phyloP scores from a whole-genome alignment of 1,139 yeast species.

The Zygosaccharomyces sapae region DNA sequence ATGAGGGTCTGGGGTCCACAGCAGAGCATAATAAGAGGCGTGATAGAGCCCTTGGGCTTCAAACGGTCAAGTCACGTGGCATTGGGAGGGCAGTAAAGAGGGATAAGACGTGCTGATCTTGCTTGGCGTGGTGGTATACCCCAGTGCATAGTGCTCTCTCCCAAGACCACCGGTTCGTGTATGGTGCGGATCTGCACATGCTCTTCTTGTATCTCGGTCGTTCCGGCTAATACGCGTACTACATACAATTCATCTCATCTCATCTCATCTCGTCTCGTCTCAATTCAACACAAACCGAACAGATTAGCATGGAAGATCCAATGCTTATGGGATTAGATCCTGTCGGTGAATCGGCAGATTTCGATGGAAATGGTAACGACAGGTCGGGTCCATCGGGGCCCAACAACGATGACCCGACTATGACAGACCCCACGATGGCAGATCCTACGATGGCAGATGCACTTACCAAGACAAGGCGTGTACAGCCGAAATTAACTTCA shows the following conservation, averaged over 20 bases:
- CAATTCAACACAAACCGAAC: background rate
- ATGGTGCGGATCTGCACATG: no score
- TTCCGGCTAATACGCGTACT: background rate
- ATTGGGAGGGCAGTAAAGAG: background rate
- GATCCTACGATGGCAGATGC: slow-evolving; percentile 25
- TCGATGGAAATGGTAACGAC: background rate
- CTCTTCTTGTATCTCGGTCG: background rate
- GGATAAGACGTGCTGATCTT: no score
- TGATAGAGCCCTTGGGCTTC: background rate
- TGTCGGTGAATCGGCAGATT: background rate
- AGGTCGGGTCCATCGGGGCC: background rate
- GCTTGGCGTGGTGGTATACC: no score
- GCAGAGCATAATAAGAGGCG: no score
- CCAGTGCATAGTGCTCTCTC: no score
- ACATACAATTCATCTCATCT: background rate
- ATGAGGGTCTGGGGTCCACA: background rate
- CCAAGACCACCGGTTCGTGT: no score
- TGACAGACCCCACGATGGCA: slow-evolving; percentile 24
- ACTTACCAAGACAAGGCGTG: slow-evolving; percentile 20
- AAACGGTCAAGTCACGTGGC: background rate
- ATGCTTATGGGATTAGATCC: slow-evolving; percentile 4
- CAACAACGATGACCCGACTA: slow-evolving; percentile 9
- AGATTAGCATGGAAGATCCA: slow-evolving; percentile 5
- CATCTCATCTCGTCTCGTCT: background rate
- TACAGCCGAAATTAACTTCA: slow-evolving; percentile 43